Evolutionary conservation across 169 alveolate genomes (phyloP).

Genomic region (Eimeria necatrix): DNA sequence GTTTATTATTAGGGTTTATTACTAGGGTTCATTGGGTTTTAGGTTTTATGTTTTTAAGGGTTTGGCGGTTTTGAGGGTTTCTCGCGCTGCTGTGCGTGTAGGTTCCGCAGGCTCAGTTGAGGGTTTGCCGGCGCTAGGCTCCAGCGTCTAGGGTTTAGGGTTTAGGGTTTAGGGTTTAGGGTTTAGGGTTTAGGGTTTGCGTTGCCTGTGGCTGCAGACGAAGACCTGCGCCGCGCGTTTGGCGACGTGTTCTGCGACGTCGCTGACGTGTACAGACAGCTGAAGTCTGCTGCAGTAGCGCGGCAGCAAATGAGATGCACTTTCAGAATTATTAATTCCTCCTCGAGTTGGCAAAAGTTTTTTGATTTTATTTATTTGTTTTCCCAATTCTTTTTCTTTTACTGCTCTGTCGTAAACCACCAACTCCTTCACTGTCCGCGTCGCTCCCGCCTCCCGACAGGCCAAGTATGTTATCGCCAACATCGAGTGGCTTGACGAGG

Average conservation of each 20-base stretch:
- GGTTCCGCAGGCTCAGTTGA: too few relatives aligned
- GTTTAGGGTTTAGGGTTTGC: neutral
- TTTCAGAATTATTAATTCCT: constrained; percentile 80
- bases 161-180: neutral
- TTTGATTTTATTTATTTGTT: constrained; percentile 91
- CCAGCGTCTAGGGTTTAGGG: too few relatives aligned
- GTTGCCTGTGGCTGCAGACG: constrained; percentile 81
- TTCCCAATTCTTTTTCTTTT: constrained; percentile 91
- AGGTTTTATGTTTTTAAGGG: too few relatives aligned
- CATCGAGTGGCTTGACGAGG: constrained; percentile 81
- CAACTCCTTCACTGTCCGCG: constrained; percentile 92
- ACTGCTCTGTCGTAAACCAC: constrained; percentile 89
- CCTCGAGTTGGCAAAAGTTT: constrained; percentile 84
- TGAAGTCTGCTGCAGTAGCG: constrained; percentile 84
- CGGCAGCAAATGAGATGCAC: constrained; percentile 85
- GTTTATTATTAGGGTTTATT: too few relatives aligned
- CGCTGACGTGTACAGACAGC: constrained; percentile 84
- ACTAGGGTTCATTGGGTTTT: too few relatives aligned
- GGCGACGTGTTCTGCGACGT: constrained; percentile 85
- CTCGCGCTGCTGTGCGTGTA: too few relatives aligned
- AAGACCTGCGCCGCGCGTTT: constrained; percentile 83
- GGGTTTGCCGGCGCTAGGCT: too few relatives aligned
- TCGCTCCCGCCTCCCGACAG: constrained; percentile 93
- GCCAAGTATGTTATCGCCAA: constrained; percentile 93
- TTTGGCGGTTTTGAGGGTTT: too few relatives aligned